Evolutionary conservation across 805 yeast species (phyloP), one percentile per base, ranked within the genome.

Genomic region (Spathaspora passalidarum): DNA sequence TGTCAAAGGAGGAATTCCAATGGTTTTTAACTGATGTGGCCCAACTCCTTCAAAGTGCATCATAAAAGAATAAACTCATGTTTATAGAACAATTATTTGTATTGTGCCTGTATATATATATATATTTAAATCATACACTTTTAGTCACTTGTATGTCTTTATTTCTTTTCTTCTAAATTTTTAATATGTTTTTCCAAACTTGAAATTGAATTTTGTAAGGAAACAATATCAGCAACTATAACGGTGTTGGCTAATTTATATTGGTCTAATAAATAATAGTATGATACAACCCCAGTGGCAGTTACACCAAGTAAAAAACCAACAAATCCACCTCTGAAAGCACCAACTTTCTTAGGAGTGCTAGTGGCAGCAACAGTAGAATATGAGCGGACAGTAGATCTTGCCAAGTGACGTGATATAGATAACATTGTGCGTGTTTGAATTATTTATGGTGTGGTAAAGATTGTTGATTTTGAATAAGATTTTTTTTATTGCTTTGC

Each of bases 231-330:
- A 43, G 88, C 79, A 47, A 87, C 76, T 47, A 88, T 79, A 16
- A 85, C 85, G 55, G 77, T 78, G 62, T 84, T 86, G 54, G 92
- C 79, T 49, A 76, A 72, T 62, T 84, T 82, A 75, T 86, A 87
- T 63, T 86, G 86, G 58, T 88, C 94, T 48, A 87, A 65, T 53
- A 87, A 72, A 65, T 87, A 88, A 63, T 80, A 84, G 72, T 88
- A 88, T 13, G 91, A 82, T 6, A 80, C 86, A 45, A 77, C 78
- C 2, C 95, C 91, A 14, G 96, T 85, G 50, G 77, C 62, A 18
- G 88, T 72, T 32, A 84, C 86, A 38, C 96, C 96, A 23, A 82
- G 70, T 45, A 88, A 75, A 65, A 88, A 89, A 1, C 96, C 96
- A 45, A 87, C 69, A 51, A 88, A 71, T 4, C 78, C 79, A 17